A percentile compares a stretch with the other conserved stretches of the same genome.
phyloP scores from a whole-genome alignment of 805 yeast genomes.

The Ogataea glucozyma region DNA sequence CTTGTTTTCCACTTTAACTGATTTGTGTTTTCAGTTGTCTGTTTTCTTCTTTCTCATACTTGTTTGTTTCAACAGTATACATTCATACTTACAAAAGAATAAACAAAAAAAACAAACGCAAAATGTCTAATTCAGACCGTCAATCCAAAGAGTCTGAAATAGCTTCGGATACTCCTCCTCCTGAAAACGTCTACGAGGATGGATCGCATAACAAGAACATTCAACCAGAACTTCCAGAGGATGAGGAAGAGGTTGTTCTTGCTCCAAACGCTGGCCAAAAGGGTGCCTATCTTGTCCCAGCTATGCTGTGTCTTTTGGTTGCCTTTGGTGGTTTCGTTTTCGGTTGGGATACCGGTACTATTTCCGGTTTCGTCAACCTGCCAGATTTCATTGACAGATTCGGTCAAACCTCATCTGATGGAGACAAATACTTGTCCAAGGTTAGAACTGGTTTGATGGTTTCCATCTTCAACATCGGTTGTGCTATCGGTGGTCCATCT shows the following conservation, averaged over 20 bases:
- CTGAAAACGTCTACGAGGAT: slow-evolving; percentile 30
- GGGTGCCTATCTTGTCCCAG: slow-evolving; percentile 28
- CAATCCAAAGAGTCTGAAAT: slow-evolving; percentile 21
- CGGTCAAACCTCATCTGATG: slow-evolving; percentile 46
- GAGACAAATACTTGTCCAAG: slow-evolving; percentile 46
- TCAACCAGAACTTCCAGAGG: slow-evolving; percentile 11
- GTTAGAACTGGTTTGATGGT: slow-evolving; percentile 63
- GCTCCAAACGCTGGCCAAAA: slow-evolving; percentile 27
- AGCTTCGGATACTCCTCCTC: slow-evolving; percentile 22
- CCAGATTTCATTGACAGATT: slow-evolving; percentile 53
- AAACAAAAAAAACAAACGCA: neutral
- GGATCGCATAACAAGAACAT: slow-evolving; percentile 14
- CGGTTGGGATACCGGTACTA: slow-evolving; percentile 80
- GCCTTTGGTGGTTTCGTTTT: slow-evolving; percentile 79
- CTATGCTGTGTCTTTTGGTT: slow-evolving; percentile 49
- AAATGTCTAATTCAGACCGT: slow-evolving; percentile 21
- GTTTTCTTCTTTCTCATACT: slow-evolving; percentile 2
- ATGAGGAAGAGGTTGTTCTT: slow-evolving; percentile 10
- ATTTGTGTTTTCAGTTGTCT: neutral
- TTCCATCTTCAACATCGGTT: slow-evolving; percentile 69
- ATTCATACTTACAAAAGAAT: neutral
- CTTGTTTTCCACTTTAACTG: neutral
- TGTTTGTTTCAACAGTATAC: slow-evolving; percentile 3
- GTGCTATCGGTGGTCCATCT: slow-evolving; percentile 70
- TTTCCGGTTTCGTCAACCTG: slow-evolving; percentile 71